Evolutionary conservation across 768 basidiomycete species (phyloP), one percentile per base, ranked within the genome.

Genomic region (Rhizopogon vinicolor): DNA sequence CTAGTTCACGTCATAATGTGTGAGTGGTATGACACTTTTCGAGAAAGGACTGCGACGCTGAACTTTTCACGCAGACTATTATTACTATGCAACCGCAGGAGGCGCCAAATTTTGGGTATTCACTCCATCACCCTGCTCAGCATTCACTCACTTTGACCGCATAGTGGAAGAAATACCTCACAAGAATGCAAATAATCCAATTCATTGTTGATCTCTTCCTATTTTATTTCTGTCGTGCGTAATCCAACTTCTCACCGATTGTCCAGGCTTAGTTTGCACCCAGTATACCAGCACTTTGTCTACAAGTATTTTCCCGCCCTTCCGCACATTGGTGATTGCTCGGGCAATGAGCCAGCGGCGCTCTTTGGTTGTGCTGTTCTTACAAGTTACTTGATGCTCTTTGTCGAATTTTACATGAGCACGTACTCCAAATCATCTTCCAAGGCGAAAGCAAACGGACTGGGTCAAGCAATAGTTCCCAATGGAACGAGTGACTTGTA

Each of bases 1-100:
- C 74, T 78, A 46, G 93, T 98, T 52, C 95, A 98, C 73, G 93
- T 97, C 65, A 72, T 96, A 62, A 98, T 98, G 95, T 98, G 91
- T 93, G 72, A 67, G 88, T 78, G 42, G 39, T 22, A 14, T 51
- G 18, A 14, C 31, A 25, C 8, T 33, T 44, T 45, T 10, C 44
- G 46, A 40, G 31, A 41, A n/a, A n/a, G n/a, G n/a, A 18, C 53
- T 51, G 33, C 18, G 40, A 33, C 37, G 46, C 60, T 37, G 49
- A 12, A 18, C 37, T 46, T 51, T 40, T 22, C 49, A 25, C 14
- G 9, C 65, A 94, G 93, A 98, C 77, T 98, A 97, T 74, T 98
- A 98, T 75, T 98, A 98, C 75, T 97, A 87, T 70, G 93, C 93
- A 25, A 92, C 93, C 42, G 93, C 95, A 53, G 93, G 93, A 0